Evolutionary conservation across 345 rosid genomes (phyloP).

Genomic region (Brassica carinata): DNA sequence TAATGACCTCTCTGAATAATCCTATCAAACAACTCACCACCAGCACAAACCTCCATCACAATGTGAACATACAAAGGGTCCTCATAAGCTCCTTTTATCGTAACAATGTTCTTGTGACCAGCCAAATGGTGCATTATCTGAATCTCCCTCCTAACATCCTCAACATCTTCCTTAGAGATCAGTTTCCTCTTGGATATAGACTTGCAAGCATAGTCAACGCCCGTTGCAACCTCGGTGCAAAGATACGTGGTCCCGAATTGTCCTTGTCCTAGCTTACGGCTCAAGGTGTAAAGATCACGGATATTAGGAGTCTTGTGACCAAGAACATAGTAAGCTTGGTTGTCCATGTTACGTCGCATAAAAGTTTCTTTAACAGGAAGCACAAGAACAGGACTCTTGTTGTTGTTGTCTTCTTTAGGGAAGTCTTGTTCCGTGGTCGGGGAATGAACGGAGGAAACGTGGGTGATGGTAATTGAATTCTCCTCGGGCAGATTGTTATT

Average conservation of each 20-base stretch:
- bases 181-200: conserved; percentile 94
- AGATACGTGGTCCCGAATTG: conserved; percentile 95
- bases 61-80: conserved; percentile 84
- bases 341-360: conserved; percentile 64
- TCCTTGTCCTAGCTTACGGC: conserved; percentile 94
- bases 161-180: conserved; percentile 92
- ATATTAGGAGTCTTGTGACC: conserved; percentile 91
- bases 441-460: conserved; percentile 50
- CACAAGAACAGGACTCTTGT: conserved; percentile 35
- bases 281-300: conserved; percentile 77
- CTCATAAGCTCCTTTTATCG: conserved; percentile 97
- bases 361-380: conserved; percentile 54
- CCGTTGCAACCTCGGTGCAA: conserved; percentile 65
- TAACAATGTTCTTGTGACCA: conserved; percentile 90
- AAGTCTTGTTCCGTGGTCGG: conserved; percentile 45
- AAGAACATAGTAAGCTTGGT: conserved; percentile 73
- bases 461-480: conserved; percentile 43
- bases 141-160: conserved; percentile 96
- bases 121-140: conserved; percentile 99
- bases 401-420: conserved; percentile 40
- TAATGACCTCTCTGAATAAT: conserved; percentile 98
- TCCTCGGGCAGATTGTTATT: conserved; percentile 65
- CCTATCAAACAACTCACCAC: conserved; percentile 96
- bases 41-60: conserved; percentile 96
- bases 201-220: conserved; percentile 84